Conservation (phyloP, 208 protist species). For the Angomonas deanei region DNA sequence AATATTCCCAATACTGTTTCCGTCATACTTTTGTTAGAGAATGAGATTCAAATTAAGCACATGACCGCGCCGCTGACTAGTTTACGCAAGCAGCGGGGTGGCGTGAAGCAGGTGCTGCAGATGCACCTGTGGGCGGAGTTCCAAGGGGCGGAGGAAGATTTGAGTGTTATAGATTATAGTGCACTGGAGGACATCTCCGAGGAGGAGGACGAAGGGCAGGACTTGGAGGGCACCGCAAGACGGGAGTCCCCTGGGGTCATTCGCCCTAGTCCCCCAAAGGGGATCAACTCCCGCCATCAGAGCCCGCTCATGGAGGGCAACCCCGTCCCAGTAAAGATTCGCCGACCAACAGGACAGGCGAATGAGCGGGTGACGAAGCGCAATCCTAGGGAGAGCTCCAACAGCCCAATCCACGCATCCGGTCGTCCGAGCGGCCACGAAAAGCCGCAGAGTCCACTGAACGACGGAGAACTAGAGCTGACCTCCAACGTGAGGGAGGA, state of each 20-base stretch:
- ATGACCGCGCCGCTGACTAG: slow-evolving; percentile 30
- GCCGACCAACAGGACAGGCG: slow-evolving; percentile 1
- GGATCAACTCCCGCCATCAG: not conserved
- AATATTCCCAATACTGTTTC: slow-evolving; percentile 26
- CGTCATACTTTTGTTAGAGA: slow-evolving; percentile 30
- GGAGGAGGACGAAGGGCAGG: slow-evolving; percentile 12
- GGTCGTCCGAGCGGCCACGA: not conserved
- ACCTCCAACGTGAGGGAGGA: slow-evolving; percentile 3
- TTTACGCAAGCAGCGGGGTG: slow-evolving; percentile 37
- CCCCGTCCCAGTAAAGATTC: not conserved
- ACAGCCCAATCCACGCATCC: not conserved
- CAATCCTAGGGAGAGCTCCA: slow-evolving; percentile 8
- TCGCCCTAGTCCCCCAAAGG: not conserved
- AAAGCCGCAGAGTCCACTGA: not conserved
- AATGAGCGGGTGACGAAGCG: slow-evolving; percentile 11
- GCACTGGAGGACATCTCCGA: slow-evolving; percentile 10
- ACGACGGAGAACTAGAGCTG: not conserved
- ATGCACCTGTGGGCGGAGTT: slow-evolving; percentile 24
- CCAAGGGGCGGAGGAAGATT: slow-evolving; percentile 9
- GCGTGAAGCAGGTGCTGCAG: slow-evolving; percentile 21
- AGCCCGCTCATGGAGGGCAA: not conserved
- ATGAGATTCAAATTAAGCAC: slow-evolving; percentile 29
- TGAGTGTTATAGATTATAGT: slow-evolving; percentile 21
- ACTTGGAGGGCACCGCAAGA: not conserved
- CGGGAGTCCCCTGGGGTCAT: not conserved